Percentiles rank a stretch among this genome's conserved stretches.
Conservation (phyloP, 148 eudicot genomes). For the Rhododendron ovatum region DNA sequence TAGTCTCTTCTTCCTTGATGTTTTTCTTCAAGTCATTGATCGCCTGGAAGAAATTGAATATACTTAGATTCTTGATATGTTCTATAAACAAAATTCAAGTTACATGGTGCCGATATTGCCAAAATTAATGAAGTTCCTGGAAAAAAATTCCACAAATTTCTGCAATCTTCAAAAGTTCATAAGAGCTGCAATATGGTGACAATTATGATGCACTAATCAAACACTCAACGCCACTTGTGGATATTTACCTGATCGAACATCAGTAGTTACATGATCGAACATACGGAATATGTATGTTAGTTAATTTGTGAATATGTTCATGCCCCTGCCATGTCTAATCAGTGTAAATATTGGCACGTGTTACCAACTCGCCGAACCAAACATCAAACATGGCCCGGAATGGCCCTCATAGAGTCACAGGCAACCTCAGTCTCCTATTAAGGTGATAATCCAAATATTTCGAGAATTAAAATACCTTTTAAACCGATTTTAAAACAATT, state of each 20-base stretch:
- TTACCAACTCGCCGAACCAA: neutral
- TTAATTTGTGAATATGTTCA: neutral
- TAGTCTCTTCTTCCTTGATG: constrained; percentile 24
- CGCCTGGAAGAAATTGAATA: constrained; percentile 13
- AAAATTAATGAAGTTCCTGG: neutral
- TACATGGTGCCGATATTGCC: neutral
- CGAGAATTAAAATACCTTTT: neutral
- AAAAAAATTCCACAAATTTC: neutral
- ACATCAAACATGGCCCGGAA: neutral
- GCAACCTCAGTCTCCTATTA: neutral
- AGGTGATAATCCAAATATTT: neutral
- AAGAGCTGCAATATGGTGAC: neutral
- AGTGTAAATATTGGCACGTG: neutral
- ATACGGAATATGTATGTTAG: no score
- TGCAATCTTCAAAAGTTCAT: neutral
- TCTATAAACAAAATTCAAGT: neutral
- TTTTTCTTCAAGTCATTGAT: constrained; percentile 17
- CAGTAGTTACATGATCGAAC: neutral
- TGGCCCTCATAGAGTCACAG: neutral
- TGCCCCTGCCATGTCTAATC: neutral
- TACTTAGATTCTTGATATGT: neutral
- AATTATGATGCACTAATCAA: neutral
- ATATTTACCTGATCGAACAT: neutral
- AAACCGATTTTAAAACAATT: neutral
- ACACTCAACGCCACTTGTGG: neutral